Base-by-base conservation (phyloP, 108 stramenopile genomes). In the Cyclotella sp. region DNA sequence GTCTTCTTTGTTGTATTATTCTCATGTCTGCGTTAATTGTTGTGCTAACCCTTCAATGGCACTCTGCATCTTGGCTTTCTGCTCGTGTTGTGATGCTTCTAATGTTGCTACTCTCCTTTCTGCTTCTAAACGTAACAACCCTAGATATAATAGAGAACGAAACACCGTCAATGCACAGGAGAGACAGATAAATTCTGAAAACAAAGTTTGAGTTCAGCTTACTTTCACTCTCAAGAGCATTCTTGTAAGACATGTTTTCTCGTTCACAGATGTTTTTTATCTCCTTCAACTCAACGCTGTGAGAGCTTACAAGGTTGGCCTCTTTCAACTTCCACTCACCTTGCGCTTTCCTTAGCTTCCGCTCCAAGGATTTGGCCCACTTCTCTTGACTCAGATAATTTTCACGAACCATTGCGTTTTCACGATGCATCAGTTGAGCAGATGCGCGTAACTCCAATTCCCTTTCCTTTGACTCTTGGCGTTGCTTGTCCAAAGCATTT, bases 11-110 rank as follows among this genome's bases (percentile, higher is more conserved):
- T 9, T 19, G 5, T 6, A 6, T 51, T 51, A 51, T 51, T 19
- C 3, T 8, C 8, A 51, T 51, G 19, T 1, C 19, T 6, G 6
- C 0, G 81, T 47, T 8, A 82, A 29, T 39, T 82, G 70, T 44
- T 71, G 72, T 54, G 75, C 74, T 52, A 82, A 42, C 54, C 75
- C 75, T 49, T 76, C 82, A 15, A 82, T 82, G 15, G 75, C 82
- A 58, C 27, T 68, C 51, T 76, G 62, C 75, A 76, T 82, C 43
- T 73, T 76, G 41, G 58, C 28, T 44, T 73, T 76, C 73, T 82
- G 82, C 22, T 67, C 62, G 15, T 43, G 49, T 28, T 68, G 70
- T 2, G 49, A 41, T 2, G 63, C 57, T 68, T 82, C 47, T 10
- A 75, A 60, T 42, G 70, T 30, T 30, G 81, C 44, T 21, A 39